Base-by-base conservation (phyloP, 495 filamentous ascomycete species). In the Aspergillus sclerotioniger region DNA sequence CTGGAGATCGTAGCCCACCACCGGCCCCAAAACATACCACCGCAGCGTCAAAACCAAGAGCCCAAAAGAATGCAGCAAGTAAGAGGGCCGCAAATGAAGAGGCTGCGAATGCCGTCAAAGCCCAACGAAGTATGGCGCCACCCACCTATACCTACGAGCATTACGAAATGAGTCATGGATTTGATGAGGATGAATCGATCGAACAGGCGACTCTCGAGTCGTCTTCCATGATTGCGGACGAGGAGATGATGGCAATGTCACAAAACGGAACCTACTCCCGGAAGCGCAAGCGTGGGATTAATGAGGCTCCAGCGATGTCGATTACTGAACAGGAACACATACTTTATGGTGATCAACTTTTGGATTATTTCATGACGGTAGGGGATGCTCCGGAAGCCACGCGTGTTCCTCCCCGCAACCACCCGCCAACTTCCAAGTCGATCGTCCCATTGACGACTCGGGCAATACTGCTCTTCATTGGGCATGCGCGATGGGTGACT, bases 401-500 rank as follows among this genome's bases (percentile, higher is more conserved):
- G 8, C 70, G 72, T 10, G 67, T 80, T 1, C 79, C 85, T 31
- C 87, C 88, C 91, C 92, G 7, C 80, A 86, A 43, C 91, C 93
- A 8, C 94, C 94, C 0, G 70, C 81, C 15, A 85, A 90, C 62
- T 95, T 94, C 67, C 84, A 96, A 59, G 85, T 95, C 13, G 87
- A 98, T 73, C 88, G 90, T 67, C 75, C 85, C 28, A 96, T 98
- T 62, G 94, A 98, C 64, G 86, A 90, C 17, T 90, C 93, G 50
- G 84, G 84, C 5, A 91, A 97, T 63, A 93, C 90, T 3, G 91
- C 92, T 3, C 80, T 98, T 56, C 94, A 98, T 67, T 98, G 94
- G 94, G 94, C 91, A 16, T 89, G 90, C 57, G 89, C 94, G n/a
- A 98, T 98, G 94, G 94, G 93, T 41, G 94, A 98, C 65, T 75